Base-by-base conservation (phyloP, 2,329 filamentous ascomycete species). In the Fusarium virguliforme region DNA sequence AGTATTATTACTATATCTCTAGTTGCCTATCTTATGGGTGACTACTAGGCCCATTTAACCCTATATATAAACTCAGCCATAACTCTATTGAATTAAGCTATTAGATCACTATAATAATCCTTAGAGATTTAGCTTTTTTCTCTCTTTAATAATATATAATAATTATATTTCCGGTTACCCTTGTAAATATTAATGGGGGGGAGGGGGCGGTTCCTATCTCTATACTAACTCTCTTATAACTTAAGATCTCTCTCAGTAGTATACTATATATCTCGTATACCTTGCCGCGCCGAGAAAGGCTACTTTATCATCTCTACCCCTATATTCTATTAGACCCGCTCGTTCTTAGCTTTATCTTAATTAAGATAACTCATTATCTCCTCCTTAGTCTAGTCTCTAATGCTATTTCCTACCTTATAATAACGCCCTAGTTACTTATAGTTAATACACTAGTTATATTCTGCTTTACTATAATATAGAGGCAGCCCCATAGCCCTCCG, bases 291-390 rank as follows among this genome's bases (percentile, higher is more conserved):
- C 38, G n/a, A 37, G 22, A 60, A 60, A 28, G 43, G 43, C 41
- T 60, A 7, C 18, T 32, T 18, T 30, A 7, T 22, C 12, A 41
- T 40, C 41, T 60, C 43, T 51, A 9, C 22, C 15, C 10, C 32
- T 34, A n/a, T n/a, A n/a, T n/a, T n/a, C n/a, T n/a, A n/a, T n/a
- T n/a, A n/a, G n/a, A n/a, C n/a, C n/a, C n/a, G n/a, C n/a, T n/a
- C n/a, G n/a, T n/a, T n/a, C n/a, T 60, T 43, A 51, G 57, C 57
- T n/a, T 51, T 53, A 60, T 60, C 57, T 22, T 12, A 60, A 40
- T 60, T 22, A 50, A 60, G 43, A 51, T 60, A 60, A 26, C 57
- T 51, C 32, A 51, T 51, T 15, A 40, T 60, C 46, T 60, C 57
- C 43, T 60, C 57, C 57, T 38, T 51, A 32, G 57, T 60, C 57